These are phyloP conservation scores for Anthracocystis walkeri DNA, from an alignment of 1,284 basidiomycete species.

Conservation along the genomic window DNA sequence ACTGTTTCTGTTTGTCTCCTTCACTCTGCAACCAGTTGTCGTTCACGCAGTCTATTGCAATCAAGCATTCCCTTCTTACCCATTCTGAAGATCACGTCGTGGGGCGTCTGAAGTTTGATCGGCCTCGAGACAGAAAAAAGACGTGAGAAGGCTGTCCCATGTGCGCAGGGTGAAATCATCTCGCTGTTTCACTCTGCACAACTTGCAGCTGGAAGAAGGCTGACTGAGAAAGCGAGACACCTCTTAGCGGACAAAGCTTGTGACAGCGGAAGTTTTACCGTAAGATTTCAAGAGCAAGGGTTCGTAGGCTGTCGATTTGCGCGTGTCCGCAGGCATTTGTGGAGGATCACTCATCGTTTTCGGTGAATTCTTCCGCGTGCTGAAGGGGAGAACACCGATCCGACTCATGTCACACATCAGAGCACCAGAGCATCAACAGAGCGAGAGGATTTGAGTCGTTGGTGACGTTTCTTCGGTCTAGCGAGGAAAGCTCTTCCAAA, in stretches of 20 bases:
- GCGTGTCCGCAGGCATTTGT: conserved; percentile 3
- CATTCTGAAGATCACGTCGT: too few species aligned
- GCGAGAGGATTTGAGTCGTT: too few species aligned
- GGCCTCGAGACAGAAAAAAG: background rate
- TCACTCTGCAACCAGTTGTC: too few species aligned
- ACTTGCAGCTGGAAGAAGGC: background rate
- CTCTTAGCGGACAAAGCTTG: background rate
- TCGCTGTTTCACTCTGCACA: background rate
- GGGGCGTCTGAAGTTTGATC: too few species aligned
- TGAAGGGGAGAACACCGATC: background rate
- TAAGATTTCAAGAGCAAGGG: background rate
- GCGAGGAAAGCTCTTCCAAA: too few species aligned
- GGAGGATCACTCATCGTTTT: conserved; percentile 42
- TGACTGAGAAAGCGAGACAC: conserved; percentile 3
- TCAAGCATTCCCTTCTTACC: too few species aligned
- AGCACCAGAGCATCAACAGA: too few species aligned
- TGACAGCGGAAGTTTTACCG: background rate
- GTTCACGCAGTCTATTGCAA: too few species aligned
- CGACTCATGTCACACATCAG: too few species aligned
- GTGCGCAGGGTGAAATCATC: conserved; percentile 6
- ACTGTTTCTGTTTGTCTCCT: too few species aligned
- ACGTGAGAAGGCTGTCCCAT: background rate
- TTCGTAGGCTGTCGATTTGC: conserved; percentile 6
- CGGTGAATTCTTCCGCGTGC: background rate
- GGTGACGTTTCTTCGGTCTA: too few species aligned